A percentile compares a stretch with the other conserved stretches of the same genome.
These are phyloP conservation scores for Spizellomyces sp. DNA, from an alignment of 192 early-diverging fungal species.

Conservation along the genomic window DNA sequence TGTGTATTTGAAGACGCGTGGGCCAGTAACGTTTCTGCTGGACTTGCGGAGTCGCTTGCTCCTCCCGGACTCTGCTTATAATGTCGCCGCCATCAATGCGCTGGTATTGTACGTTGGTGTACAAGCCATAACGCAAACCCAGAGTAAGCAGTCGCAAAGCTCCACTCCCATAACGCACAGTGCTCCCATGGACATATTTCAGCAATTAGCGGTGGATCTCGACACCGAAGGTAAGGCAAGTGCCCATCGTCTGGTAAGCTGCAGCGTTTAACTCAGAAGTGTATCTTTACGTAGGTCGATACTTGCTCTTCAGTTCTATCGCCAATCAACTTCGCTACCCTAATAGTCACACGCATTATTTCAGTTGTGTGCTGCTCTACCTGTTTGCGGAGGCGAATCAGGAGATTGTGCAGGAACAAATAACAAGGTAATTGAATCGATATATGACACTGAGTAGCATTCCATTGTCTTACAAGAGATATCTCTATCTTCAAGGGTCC, in stretches of 20 bases:
- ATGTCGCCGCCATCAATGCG: conserved; percentile 79
- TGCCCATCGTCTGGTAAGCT: background rate
- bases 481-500: conserved; percentile 58
- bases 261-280: conserved; percentile 5
- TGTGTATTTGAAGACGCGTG: conserved; percentile 63
- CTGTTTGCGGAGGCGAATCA: conserved; percentile 78
- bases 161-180: conserved; percentile 59
- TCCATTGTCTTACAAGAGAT: background rate
- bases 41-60: conserved; percentile 59
- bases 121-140: conserved; percentile 64
- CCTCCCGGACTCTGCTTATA: conserved; percentile 64
- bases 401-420: conserved; percentile 91
- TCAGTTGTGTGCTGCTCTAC: conserved; percentile 83
- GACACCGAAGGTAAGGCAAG: conserved; percentile 67
- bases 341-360: conserved; percentile 96
- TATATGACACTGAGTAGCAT: background rate
- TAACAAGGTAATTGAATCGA: conserved; percentile 65
- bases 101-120: conserved; percentile 88
- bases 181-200: conserved; percentile 82
- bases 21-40: conserved; percentile 59
- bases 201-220: conserved; percentile 71
- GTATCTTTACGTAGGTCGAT: conserved; percentile 64
- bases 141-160: conserved; percentile 38
- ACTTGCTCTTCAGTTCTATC: conserved; percentile 86
- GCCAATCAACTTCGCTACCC: conserved; percentile 97